A percentile compares a stretch with the other conserved stretches of the same genome.
phyloP scores from a whole-genome alignment of 2,329 filamentous ascomycete genomes.

The Colletotrichum lini region DNA sequence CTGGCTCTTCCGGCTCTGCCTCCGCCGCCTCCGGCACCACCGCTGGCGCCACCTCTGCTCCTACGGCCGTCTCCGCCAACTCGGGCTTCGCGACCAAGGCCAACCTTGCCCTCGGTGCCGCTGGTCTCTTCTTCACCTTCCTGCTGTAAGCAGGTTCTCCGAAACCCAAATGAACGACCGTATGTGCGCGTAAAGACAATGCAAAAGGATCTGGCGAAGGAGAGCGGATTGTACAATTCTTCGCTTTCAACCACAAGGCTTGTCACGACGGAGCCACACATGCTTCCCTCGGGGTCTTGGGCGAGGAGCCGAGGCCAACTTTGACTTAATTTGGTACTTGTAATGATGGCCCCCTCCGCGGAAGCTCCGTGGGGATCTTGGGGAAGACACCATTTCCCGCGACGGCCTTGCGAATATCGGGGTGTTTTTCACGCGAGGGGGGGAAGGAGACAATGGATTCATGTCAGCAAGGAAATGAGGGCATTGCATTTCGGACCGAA shows the following conservation, averaged over 20 bases:
- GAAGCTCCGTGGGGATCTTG: constrained; percentile 9
- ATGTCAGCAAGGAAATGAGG: constrained; percentile 4
- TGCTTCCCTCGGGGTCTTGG: not conserved
- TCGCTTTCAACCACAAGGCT: constrained; percentile 28
- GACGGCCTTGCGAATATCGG: constrained; percentile 25
- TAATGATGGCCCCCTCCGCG: constrained; percentile 36
- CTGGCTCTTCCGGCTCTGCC: constrained; percentile 13
- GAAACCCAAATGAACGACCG: constrained; percentile 27
- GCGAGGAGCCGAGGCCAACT: constrained; percentile 29
- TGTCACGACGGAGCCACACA: constrained; percentile 30
- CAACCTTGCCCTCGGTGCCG: constrained; percentile 42
- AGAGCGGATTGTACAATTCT: constrained; percentile 41
- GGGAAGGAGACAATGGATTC: constrained; percentile 3
- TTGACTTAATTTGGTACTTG: constrained; percentile 33
- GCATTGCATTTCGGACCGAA: constrained; percentile 18
- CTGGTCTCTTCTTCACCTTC: constrained; percentile 43
- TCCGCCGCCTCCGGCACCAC: constrained; percentile 23
- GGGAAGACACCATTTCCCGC: constrained; percentile 10
- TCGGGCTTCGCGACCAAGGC: constrained; percentile 42
- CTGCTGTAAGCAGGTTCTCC: constrained; percentile 39
- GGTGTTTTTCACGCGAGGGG: constrained; percentile 15
- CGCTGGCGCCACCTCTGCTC: constrained; percentile 20
- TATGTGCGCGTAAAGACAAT: constrained; percentile 30
- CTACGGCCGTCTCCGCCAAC: constrained; percentile 32
- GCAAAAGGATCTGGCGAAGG: constrained; percentile 35